Evolutionary conservation across 345 rosid genomes (phyloP).

Genomic region (Eucalyptus regnans): DNA sequence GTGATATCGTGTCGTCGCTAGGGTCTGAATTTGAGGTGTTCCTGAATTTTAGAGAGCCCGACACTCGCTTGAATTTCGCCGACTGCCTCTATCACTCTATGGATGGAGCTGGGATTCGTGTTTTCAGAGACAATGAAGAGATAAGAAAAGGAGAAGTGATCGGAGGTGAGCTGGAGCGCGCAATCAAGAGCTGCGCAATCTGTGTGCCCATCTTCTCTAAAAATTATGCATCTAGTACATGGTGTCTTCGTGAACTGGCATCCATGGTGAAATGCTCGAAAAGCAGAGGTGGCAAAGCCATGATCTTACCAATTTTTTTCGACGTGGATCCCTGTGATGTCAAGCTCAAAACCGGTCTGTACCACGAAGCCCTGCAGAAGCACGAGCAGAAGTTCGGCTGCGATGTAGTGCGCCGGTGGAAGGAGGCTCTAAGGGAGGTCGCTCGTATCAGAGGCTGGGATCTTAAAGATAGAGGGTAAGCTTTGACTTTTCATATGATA

Average conservation of each 20-base stretch:
- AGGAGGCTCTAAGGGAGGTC: background rate
- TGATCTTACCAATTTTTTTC: background rate
- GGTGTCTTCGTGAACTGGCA: background rate
- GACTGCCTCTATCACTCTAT: background rate
- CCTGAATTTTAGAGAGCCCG: background rate
- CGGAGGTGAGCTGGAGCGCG: background rate
- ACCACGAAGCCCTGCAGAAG: background rate
- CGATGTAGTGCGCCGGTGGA: background rate
- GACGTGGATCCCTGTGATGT: background rate
- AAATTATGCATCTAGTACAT: background rate
- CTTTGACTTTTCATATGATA: background rate
- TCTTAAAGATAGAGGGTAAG: background rate
- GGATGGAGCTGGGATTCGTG: background rate
- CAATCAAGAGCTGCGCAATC: background rate
- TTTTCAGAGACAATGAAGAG: background rate
- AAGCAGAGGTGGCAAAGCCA: background rate
- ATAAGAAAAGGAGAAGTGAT: background rate
- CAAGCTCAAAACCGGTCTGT: background rate
- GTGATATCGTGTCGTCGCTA: background rate
- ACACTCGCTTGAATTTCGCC: background rate
- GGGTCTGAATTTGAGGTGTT: background rate
- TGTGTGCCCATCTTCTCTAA: background rate
- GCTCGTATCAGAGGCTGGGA: background rate
- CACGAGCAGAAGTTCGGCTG: background rate
- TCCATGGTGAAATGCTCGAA: background rate